Conservation (phyloP, 768 basidiomycete genomes). For the Gautieria morchelliformis region DNA sequence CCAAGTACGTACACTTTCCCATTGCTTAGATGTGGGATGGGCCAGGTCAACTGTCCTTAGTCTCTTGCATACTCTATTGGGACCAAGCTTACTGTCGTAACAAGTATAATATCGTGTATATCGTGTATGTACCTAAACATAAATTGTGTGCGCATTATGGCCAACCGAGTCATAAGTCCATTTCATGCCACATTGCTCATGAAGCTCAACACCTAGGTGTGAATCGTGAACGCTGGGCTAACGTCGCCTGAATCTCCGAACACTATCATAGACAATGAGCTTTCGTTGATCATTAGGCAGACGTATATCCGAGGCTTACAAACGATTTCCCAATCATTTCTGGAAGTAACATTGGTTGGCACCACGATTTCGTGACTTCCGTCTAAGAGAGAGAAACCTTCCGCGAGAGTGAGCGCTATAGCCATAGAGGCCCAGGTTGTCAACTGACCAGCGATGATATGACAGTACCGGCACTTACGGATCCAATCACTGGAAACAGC, state of each 20-base stretch:
- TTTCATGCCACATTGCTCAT: no score
- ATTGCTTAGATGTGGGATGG: no score
- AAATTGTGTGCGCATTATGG: no score
- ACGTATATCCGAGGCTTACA: neutral
- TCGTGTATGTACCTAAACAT: no score
- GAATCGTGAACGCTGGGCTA: conserved; percentile 25
- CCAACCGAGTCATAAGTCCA: no score
- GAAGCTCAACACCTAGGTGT: neutral
- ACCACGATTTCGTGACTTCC: neutral
- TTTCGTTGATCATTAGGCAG: neutral
- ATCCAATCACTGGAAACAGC: neutral
- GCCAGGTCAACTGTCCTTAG: no score
- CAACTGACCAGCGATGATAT: no score
- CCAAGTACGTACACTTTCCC: no score
- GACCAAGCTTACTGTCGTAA: no score
- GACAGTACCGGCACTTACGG: neutral
- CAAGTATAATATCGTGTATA: no score
- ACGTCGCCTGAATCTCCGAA: conserved; percentile 30
- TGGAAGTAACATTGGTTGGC: neutral
- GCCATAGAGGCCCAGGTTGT: neutral
- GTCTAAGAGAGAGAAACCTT: neutral
- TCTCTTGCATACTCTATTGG: no score
- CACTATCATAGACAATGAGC: conserved; percentile 15
- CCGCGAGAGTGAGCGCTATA: conserved; percentile 3
- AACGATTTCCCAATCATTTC: conserved; percentile 1